Base-by-base conservation (phyloP, 352 stramenopile species). In the Phytophthora constricta region DNA sequence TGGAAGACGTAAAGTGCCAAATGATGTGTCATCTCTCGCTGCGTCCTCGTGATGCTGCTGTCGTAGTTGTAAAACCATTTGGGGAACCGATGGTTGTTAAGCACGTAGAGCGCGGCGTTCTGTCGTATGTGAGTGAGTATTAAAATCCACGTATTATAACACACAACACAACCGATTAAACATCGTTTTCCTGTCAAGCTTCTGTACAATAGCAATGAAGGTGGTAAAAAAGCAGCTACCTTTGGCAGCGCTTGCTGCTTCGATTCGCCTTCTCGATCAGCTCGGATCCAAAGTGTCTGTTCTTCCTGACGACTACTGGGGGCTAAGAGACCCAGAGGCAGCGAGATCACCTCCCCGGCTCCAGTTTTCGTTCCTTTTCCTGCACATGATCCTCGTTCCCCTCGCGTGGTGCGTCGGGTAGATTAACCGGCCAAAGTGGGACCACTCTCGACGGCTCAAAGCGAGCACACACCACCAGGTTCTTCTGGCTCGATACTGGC, bases 41-140 rank as follows among this genome's bases (percentile, higher is more conserved):
- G 70, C 17, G 48, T 77, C 45, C 77, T 68, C 8, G 73, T 87
- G 22, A 77, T 57, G 43, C 74, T 80, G 31, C 76, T 84, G 49
- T 83, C 68, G 58, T 84, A 87, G 43, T 63, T 76, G 62, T 87
- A 87, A 39, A 78, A 69, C 79, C 79, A 87, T 39, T 76, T 80
- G 19, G 76, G 76, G 45, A 79, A 84, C 19, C 68, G 74, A 26
- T 82, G 68, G 27, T 87, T 84, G 68, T 87, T 87, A 25, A 87
- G 61, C 39, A 83, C 70, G 49, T 64, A 87, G 31, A 83, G 19
- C 1, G 76, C 27, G 9, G 62, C 57, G 26, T 82, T 83, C 73
- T 87, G 14, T n/a, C 5, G 19, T 19, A 41, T 19, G 7, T 11
- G 31, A 37, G 31, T 37, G 7, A 11, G 13, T 37, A 7, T 13